phyloP scores from a whole-genome alignment of 441 rosid species.

The Populus hybrid region DNA sequence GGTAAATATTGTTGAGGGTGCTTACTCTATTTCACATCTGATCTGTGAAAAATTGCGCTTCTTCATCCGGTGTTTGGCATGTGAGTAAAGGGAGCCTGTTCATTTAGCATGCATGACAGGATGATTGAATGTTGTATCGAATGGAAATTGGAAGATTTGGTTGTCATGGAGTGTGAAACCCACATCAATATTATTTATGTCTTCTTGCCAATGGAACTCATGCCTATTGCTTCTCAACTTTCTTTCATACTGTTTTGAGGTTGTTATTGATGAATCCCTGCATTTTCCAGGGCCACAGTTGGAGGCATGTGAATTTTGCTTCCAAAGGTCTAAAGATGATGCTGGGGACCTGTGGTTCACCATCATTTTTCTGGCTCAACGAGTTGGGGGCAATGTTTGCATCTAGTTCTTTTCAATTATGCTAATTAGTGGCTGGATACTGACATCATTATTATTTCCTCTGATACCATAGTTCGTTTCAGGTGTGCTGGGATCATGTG shows the following conservation, averaged over 20 bases:
- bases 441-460: neutral
- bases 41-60: neutral
- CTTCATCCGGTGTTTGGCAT: neutral
- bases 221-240: neutral
- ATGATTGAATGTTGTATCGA: neutral
- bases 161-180: neutral
- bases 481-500: constrained; percentile 9
- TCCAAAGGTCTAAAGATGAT: constrained; percentile 49
- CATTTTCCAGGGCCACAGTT: constrained; percentile 48
- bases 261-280: constrained; percentile 42
- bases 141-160: neutral
- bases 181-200: neutral
- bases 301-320: constrained; percentile 54
- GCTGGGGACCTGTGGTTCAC: constrained; percentile 28
- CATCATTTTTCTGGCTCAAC: constrained; percentile 16
- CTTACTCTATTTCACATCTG: neutral
- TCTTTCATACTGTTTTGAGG: constrained; percentile 20
- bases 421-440: constrained; percentile 8
- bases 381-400: constrained; percentile 13
- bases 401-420: constrained; percentile 1
- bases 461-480: constrained; percentile 14
- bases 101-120: neutral
- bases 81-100: neutral
- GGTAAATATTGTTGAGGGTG: neutral
- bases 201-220: neutral